phyloP scores from a whole-genome alignment of 345 rosid species.

The Barbarea vulgaris region DNA sequence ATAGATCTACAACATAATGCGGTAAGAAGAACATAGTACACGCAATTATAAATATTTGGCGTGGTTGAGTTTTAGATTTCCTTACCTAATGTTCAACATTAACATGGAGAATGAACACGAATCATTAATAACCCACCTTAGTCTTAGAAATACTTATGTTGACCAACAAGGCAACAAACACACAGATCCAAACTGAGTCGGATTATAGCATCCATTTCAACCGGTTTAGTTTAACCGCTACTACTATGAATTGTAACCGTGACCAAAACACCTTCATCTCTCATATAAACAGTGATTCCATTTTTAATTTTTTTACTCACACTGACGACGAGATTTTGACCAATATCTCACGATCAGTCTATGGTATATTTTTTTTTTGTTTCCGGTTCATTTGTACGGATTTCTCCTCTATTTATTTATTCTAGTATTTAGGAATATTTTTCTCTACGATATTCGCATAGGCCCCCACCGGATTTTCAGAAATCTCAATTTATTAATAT shows the following conservation, averaged over 20 bases:
- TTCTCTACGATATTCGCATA: conserved; percentile 29
- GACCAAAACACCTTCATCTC: neutral
- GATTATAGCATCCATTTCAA: neutral
- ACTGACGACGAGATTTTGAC: conserved; percentile 11
- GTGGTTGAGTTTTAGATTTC: neutral
- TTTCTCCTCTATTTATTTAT: conserved; percentile 34
- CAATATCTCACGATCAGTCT: conserved; percentile 8
- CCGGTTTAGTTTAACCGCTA: neutral
- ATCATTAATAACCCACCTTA: neutral
- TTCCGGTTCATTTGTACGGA: conserved; percentile 24
- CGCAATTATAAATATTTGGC: neutral
- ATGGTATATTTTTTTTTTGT: neutral
- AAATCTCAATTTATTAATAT: conserved; percentile 38
- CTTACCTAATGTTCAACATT: neutral
- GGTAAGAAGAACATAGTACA: neutral
- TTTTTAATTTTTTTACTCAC: conserved; percentile 8
- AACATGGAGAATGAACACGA: neutral
- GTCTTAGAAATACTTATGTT: no score
- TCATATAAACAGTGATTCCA: neutral
- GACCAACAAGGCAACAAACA: no score
- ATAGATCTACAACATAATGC: neutral
- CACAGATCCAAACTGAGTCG: neutral
- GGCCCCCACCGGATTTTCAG: conserved; percentile 62
- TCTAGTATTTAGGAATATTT: conserved; percentile 28
- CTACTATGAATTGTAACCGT: neutral